Conservation (phyloP, 805 yeast species). For the Wickerhamomyces queroliae region DNA sequence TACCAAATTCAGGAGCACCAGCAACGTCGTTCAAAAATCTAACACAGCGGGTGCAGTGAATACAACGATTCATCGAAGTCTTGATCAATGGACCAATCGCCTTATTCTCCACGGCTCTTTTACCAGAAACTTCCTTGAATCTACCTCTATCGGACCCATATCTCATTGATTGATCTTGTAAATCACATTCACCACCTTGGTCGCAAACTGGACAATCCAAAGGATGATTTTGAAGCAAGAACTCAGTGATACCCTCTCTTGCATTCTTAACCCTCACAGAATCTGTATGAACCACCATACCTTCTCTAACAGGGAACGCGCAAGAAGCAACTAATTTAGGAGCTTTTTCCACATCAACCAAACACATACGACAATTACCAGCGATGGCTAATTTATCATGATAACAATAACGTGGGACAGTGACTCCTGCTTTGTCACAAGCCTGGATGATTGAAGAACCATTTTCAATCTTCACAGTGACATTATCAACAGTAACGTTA, state of each 20-base stretch:
- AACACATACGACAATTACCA: constrained; percentile 91
- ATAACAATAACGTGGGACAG: constrained; percentile 85
- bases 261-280: constrained; percentile 75
- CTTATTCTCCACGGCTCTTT: constrained; percentile 87
- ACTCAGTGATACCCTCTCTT: constrained; percentile 87
- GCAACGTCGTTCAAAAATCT: constrained; percentile 88
- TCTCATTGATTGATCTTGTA: constrained; percentile 81
- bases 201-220: constrained; percentile 91
- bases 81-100: constrained; percentile 86
- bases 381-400: constrained; percentile 89
- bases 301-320: constrained; percentile 87
- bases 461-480: constrained; percentile 71
- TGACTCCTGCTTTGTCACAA: constrained; percentile 85
- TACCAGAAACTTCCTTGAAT: constrained; percentile 74
- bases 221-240: constrained; percentile 84
- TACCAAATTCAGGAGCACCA: constrained; percentile 88
- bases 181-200: constrained; percentile 93
- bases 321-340: constrained; percentile 89
- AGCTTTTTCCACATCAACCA: constrained; percentile 83
- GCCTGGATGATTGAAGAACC: constrained; percentile 89
- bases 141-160: constrained; percentile 87
- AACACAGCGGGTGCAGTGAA: constrained; percentile 88
- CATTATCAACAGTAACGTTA: constrained; percentile 56
- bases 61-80: constrained; percentile 89
- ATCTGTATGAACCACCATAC: constrained; percentile 82